phyloP scores from a whole-genome alignment of 805 yeast genomes.

The Saccharomyces mikatae region DNA sequence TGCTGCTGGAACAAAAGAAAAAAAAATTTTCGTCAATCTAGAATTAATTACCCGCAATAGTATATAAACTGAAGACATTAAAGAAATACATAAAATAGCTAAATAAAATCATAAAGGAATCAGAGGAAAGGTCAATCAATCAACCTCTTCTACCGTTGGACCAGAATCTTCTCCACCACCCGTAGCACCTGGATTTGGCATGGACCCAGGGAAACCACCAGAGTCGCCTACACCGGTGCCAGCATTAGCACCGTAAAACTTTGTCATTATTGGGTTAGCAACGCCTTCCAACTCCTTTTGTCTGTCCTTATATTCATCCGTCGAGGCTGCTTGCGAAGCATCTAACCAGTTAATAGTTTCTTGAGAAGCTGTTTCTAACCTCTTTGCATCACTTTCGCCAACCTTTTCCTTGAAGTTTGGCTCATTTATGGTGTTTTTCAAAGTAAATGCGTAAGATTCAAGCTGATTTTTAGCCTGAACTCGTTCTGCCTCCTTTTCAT shows the following conservation, averaged over 20 bases:
- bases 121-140: constrained; percentile 31
- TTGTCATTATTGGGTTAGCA: constrained; percentile 93
- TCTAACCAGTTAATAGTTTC: constrained; percentile 88
- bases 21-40: background rate
- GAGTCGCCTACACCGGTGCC: constrained; percentile 55
- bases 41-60: background rate
- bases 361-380: constrained; percentile 66
- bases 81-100: background rate
- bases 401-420: constrained; percentile 71
- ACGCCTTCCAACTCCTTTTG: constrained; percentile 90
- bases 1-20: background rate
- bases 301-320: constrained; percentile 83
- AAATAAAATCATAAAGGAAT: background rate
- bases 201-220: constrained; percentile 46
- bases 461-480: constrained; percentile 87
- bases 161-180: constrained; percentile 37
- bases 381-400: constrained; percentile 54
- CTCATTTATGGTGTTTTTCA: constrained; percentile 73
- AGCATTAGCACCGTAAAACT: constrained; percentile 91
- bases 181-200: constrained; percentile 38
- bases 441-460: constrained; percentile 87
- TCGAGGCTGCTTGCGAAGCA: constrained; percentile 79
- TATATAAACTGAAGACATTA: background rate
- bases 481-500: constrained; percentile 85
- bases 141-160: constrained; percentile 78